Conservation (phyloP, 768 basidiomycete species). For the Tricholoma hemisulphureum region DNA sequence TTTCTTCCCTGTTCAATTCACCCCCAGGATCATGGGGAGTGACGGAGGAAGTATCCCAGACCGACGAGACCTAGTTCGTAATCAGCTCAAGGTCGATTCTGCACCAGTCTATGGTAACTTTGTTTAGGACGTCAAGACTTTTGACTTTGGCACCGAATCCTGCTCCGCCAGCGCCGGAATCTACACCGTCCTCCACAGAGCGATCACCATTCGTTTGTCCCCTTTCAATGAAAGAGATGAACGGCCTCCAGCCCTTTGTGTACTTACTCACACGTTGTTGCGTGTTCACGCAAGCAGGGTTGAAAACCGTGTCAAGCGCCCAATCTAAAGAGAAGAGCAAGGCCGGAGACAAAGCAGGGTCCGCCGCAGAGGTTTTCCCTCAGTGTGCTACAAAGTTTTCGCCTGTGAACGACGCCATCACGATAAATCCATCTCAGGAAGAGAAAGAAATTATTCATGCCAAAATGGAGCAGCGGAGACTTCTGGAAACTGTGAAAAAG, state of each 20-base stretch:
- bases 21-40: slow-evolving; percentile 62
- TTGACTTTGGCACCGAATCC: slow-evolving; percentile 80
- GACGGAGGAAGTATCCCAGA: slow-evolving; percentile 89
- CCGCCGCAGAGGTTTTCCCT: slow-evolving; percentile 62
- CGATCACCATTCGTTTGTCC: slow-evolving; percentile 84
- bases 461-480: slow-evolving; percentile 56
- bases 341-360: slow-evolving; percentile 14
- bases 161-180: slow-evolving; percentile 40
- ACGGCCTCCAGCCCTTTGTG: slow-evolving; percentile 83
- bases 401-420: slow-evolving; percentile 49
- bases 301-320: slow-evolving; percentile 58
- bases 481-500: slow-evolving; percentile 53
- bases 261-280: slow-evolving; percentile 86
- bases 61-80: slow-evolving; percentile 73
- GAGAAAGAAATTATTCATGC: slow-evolving; percentile 59
- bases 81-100: slow-evolving; percentile 61
- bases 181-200: slow-evolving; percentile 38
- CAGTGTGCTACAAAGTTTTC: slow-evolving; percentile 75
- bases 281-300: slow-evolving; percentile 83
- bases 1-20: slow-evolving; percentile 36
- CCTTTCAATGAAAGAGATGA: slow-evolving; percentile 92
- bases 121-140: slow-evolving; percentile 82
- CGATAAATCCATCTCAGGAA: slow-evolving; percentile 69
- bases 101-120: not conserved
- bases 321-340: slow-evolving; percentile 12